A percentile compares a stretch with the other conserved stretches of the same genome.
Evolutionary conservation across 2,329 filamentous ascomycete genomes (phyloP).

Genomic region (Xylariales sp.): DNA sequence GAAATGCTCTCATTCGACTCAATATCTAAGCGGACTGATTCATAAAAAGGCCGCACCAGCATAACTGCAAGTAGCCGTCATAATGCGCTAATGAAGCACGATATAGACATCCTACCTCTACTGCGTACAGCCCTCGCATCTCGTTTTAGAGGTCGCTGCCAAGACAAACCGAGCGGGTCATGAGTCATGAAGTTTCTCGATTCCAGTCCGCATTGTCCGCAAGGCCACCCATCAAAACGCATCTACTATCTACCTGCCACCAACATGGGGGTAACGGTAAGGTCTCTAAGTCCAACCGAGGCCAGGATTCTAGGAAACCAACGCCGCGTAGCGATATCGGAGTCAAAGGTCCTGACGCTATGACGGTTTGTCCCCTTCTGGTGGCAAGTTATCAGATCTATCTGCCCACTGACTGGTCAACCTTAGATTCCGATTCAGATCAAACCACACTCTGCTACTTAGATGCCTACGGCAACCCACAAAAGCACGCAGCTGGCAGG

Average conservation of each 20-base stretch:
- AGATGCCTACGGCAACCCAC: background rate
- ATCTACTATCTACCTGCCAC: too few species aligned
- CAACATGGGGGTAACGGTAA: too few species aligned
- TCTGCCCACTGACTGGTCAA: background rate
- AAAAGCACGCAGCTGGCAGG: background rate
- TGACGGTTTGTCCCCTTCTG: background rate
- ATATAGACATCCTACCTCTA: background rate
- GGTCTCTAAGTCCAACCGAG: too few species aligned
- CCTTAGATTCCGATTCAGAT: background rate
- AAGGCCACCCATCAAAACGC: background rate
- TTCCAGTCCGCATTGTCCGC: conserved; percentile 9
- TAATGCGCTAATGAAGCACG: background rate
- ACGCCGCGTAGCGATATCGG: background rate
- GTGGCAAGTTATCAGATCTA: background rate
- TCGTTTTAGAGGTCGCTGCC: background rate
- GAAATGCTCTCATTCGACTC: too few species aligned
- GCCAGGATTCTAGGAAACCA: too few species aligned
- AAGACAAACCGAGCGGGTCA: background rate
- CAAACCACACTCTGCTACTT: background rate
- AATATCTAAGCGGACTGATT: too few species aligned
- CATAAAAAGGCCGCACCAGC: too few species aligned
- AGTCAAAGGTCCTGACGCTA: background rate
- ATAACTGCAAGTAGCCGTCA: conserved; percentile 1
- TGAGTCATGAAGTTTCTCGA: conserved; percentile 18
- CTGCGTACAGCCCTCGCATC: background rate